Percentiles rank a stretch among this genome's conserved stretches.
These are phyloP conservation scores for Penicillium psychrosexuale DNA, from an alignment of 2,329 filamentous ascomycete genomes.

Conservation along the genomic window DNA sequence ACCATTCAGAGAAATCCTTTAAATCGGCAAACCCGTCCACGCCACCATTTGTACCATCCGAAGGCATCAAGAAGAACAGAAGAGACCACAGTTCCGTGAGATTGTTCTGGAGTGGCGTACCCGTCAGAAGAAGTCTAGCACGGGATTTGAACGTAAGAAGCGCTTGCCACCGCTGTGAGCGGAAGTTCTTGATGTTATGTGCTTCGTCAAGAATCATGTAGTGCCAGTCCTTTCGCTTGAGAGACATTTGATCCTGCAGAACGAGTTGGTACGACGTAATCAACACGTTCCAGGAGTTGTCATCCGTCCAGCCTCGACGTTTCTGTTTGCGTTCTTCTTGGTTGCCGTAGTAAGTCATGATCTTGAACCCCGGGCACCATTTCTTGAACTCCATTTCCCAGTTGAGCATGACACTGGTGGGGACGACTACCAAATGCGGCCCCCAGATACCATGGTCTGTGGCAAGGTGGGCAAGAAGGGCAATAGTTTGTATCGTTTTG, in stretches of 20 bases:
- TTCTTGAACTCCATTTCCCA: slow-evolving; percentile 99
- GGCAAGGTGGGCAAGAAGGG: slow-evolving; percentile 86
- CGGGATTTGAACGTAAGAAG: slow-evolving; percentile 90
- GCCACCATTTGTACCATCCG: slow-evolving; percentile 68
- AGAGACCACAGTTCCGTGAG: slow-evolving; percentile 95
- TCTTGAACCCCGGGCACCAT: slow-evolving; percentile 94
- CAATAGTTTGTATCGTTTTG: slow-evolving; percentile 97
- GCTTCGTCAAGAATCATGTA: slow-evolving; percentile 98
- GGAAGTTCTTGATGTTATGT: slow-evolving; percentile 99
- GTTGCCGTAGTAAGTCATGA: slow-evolving; percentile 92
- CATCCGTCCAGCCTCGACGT: slow-evolving; percentile 87
- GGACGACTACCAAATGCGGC: slow-evolving; percentile 90
- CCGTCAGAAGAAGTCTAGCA: slow-evolving; percentile 81
- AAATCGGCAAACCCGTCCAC: slow-evolving; percentile 89
- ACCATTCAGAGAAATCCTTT: slow-evolving; percentile 95
- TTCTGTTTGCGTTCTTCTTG: slow-evolving; percentile 90
- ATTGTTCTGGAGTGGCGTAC: slow-evolving; percentile 95
- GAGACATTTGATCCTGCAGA: slow-evolving; percentile 87
- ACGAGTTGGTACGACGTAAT: slow-evolving; percentile 98
- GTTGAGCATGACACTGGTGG: slow-evolving; percentile 97
- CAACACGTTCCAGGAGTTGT: slow-evolving; percentile 93
- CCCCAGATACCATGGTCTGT: slow-evolving; percentile 91
- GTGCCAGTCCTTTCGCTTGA: slow-evolving; percentile 90
- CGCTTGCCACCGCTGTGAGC: slow-evolving; percentile 94
- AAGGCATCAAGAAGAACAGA: slow-evolving; percentile 93